Percentiles rank a stretch among this genome's conserved stretches.
Conservation (phyloP, 495 filamentous ascomycete genomes). For the Neurospora sp. region DNA sequence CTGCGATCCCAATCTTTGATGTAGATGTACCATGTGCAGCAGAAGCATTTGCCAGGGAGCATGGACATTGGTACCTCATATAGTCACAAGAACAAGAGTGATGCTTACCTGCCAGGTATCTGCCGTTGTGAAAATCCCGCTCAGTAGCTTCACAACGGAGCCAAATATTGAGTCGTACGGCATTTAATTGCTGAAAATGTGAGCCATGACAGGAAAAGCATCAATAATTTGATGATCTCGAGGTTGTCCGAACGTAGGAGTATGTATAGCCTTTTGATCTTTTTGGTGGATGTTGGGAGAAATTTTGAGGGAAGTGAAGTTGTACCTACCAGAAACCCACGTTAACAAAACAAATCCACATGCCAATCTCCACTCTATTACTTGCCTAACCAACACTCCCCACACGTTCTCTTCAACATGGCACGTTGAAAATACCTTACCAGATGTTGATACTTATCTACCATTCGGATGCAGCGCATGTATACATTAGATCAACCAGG, state of each 20-base stretch:
- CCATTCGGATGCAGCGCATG: no score
- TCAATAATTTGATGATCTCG: neutral
- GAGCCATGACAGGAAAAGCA: neutral
- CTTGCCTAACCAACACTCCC: neutral
- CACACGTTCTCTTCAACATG: neutral
- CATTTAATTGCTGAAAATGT: neutral
- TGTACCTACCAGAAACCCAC: neutral
- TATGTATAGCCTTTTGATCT: neutral
- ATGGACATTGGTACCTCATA: neutral
- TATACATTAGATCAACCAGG: neutral
- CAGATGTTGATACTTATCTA: neutral
- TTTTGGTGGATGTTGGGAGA: neutral
- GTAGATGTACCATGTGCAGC: neutral
- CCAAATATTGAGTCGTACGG: neutral
- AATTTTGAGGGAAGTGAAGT: neutral
- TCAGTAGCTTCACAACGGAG: neutral
- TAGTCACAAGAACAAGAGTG: neutral
- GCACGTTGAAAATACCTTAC: neutral
- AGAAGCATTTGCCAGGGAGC: neutral
- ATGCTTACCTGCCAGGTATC: neutral
- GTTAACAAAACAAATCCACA: no score
- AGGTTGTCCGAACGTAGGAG: neutral
- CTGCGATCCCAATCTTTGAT: neutral
- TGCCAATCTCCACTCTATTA: neutral
- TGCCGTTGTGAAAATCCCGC: neutral